Conservation (phyloP, 1,284 basidiomycete species). For the Tetrapyrgos nigripes region DNA sequence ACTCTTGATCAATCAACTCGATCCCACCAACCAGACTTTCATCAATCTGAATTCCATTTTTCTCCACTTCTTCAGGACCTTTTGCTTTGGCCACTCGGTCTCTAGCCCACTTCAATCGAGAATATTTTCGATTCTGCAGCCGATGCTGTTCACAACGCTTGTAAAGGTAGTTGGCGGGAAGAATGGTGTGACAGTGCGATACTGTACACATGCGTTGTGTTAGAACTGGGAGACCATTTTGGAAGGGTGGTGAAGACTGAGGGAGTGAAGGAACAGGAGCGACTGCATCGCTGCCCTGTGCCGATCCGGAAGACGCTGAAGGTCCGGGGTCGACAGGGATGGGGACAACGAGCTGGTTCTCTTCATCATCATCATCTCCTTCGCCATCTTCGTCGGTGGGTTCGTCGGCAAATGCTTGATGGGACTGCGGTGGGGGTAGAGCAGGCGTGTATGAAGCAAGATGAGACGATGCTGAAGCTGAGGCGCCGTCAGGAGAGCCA, state of each 20-base stretch:
- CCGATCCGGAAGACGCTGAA: neutral
- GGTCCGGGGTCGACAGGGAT: neutral
- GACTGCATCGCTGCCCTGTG: neutral
- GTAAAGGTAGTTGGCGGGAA: constrained; percentile 53
- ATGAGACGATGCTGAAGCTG: neutral
- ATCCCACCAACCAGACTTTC: neutral
- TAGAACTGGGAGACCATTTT: neutral
- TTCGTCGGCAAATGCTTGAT: too few relatives aligned
- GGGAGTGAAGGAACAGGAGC: neutral
- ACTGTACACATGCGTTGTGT: constrained; percentile 60
- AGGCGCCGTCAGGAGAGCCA: too few relatives aligned
- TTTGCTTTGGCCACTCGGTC: constrained; percentile 53
- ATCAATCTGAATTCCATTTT: neutral
- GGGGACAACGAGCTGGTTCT: neutral
- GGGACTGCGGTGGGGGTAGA: too few relatives aligned
- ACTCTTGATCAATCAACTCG: constrained; percentile 18
- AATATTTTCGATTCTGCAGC: constrained; percentile 58
- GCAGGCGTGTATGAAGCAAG: neutral
- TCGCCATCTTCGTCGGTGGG: too few relatives aligned
- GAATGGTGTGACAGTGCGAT: constrained; percentile 59
- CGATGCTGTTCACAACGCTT: constrained; percentile 62
- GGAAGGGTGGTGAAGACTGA: neutral
- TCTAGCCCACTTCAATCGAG: constrained; percentile 54
- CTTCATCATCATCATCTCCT: neutral
- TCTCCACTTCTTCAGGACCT: too few relatives aligned